Percentiles rank a stretch among this genome's conserved stretches.
Evolutionary conservation across 176 grass and related monocot genomes (phyloP).

Genomic region (Oryza officinalis): DNA sequence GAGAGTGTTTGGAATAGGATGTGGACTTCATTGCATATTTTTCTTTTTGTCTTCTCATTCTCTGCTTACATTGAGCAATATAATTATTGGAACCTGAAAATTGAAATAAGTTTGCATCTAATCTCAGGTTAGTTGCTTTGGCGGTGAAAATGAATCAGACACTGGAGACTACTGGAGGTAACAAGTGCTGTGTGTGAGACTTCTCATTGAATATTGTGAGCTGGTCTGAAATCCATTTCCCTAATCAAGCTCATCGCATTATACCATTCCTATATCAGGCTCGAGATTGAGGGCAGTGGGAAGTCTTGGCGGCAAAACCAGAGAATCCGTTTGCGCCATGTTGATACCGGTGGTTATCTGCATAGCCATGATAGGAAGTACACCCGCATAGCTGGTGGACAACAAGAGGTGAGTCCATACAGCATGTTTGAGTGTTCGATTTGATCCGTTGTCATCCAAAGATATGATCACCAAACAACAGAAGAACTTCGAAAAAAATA

Average conservation of each 20-base stretch:
- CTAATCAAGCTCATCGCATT: conserved; percentile 18
- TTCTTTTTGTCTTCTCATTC: neutral
- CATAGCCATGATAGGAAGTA: conserved; percentile 96
- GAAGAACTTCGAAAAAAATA: neutral
- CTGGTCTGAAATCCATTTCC: neutral
- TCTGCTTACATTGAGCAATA: neutral
- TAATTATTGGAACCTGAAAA: neutral
- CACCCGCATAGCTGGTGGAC: conserved; percentile 80
- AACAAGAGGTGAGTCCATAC: conserved; percentile 76
- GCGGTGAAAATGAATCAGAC: conserved; percentile 76
- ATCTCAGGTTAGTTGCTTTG: conserved; percentile 89
- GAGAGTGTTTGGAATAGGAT: neutral
- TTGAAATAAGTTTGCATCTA: conserved; percentile 13
- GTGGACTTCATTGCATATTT: neutral
- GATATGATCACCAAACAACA: neutral
- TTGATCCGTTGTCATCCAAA: neutral
- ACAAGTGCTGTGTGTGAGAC: conserved; percentile 32
- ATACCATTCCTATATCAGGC: conserved; percentile 34
- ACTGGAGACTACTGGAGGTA: conserved; percentile 93
- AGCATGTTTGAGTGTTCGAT: neutral
- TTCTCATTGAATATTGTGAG: neutral
- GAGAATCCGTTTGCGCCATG: conserved; percentile 65
- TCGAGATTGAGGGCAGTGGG: conserved; percentile 71
- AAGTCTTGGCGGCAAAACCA: conserved; percentile 85
- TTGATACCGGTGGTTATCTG: conserved; percentile 84